Conservation (phyloP, 805 yeast species). For the Starmerella floricola region DNA sequence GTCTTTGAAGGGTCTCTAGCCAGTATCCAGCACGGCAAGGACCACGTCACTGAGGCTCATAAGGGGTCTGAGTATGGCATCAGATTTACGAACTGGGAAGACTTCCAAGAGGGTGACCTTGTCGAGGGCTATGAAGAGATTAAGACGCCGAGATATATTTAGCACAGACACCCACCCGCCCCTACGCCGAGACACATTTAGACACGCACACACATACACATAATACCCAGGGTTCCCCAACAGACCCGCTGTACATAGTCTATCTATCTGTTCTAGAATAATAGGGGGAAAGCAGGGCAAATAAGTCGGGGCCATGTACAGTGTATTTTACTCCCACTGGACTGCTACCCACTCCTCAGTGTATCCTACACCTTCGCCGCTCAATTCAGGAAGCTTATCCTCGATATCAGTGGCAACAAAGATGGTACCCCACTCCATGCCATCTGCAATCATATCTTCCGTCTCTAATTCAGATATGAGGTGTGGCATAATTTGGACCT, state of each 20-base stretch:
- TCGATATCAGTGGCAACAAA: constrained; percentile 64
- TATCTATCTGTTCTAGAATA: not conserved
- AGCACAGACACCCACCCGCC: too few relatives aligned
- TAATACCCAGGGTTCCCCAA: not conserved
- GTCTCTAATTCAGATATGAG: constrained; percentile 70
- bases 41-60: constrained; percentile 60
- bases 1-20: constrained; percentile 49
- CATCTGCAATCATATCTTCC: constrained; percentile 40
- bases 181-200: not conserved
- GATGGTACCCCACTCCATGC: constrained; percentile 98
- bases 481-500: constrained; percentile 89
- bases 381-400: constrained; percentile 46
- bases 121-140: constrained; percentile 63
- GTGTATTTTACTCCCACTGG: constrained; percentile 76
- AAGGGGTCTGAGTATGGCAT: constrained; percentile 91
- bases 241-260: not conserved
- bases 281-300: not conserved
- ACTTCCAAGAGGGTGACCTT: constrained; percentile 61
- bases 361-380: constrained; percentile 61
- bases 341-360: constrained; percentile 72
- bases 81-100: constrained; percentile 52
- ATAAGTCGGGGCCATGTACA: too few relatives aligned
- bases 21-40: constrained; percentile 70
- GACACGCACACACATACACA: too few relatives aligned
- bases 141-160: constrained; percentile 39